Conservation (phyloP, 2,329 filamentous ascomycete genomes). For the Claviceps sp. region DNA sequence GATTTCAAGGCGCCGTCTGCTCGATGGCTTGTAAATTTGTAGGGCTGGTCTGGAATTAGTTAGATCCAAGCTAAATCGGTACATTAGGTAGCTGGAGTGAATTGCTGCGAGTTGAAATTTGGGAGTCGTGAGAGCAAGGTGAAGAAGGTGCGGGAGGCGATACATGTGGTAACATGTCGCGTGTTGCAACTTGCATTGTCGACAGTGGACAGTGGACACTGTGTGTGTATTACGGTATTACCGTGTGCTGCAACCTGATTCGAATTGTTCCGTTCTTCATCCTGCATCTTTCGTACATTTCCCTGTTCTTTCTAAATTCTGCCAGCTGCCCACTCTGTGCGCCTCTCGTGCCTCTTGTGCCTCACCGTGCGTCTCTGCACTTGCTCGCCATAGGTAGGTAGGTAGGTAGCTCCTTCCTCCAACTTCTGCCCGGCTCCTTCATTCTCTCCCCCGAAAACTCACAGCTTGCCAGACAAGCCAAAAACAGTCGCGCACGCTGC, state of each 20-base stretch:
- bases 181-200: not conserved
- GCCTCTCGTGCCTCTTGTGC: not conserved
- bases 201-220: not conserved
- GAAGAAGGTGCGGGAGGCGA: too few relatives aligned
- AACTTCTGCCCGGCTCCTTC: constrained; percentile 1
- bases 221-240: not conserved
- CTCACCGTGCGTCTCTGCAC: not conserved
- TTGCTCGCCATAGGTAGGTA: not conserved
- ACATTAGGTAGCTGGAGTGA: too few relatives aligned
- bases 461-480: not conserved
- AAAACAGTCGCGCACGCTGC: not conserved
- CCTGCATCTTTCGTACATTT: constrained; percentile 1
- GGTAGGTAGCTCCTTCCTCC: constrained; percentile 1
- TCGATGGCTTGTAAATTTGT: too few relatives aligned
- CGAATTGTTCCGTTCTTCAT: constrained; percentile 3
- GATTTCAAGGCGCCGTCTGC: too few relatives aligned
- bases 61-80: too few relatives aligned
- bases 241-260: not conserved
- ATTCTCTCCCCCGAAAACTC: not conserved
- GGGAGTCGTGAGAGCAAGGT: too few relatives aligned
- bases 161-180: too few relatives aligned
- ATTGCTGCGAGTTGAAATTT: too few relatives aligned
- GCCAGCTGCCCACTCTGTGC: not conserved
- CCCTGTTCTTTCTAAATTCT: not conserved
- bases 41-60: too few relatives aligned